These are phyloP conservation scores for Candida boidinii DNA, from an alignment of 805 yeast species.

Conservation along the genomic window DNA sequence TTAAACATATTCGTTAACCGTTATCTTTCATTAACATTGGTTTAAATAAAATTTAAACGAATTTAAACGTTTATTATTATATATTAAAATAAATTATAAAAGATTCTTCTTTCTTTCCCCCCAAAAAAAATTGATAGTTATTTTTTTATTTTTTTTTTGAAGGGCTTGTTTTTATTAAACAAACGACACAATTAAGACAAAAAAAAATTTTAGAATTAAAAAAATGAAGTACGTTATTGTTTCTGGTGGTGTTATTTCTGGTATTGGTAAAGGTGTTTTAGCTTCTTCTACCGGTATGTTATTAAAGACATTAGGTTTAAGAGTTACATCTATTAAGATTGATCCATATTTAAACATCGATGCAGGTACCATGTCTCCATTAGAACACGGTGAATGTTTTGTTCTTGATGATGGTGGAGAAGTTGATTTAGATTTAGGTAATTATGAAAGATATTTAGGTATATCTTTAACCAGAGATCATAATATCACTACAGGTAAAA, in stretches of 20 bases:
- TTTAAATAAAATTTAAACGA: no score
- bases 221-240: constrained; percentile 97
- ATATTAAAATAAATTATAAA: no score
- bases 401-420: constrained; percentile 99
- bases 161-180: background rate
- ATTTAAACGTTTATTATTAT: no score
- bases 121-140: background rate
- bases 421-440: constrained; percentile 95
- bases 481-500: constrained; percentile 97
- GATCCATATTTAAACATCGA: constrained; percentile 99
- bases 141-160: background rate
- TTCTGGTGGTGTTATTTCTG: constrained; percentile 98
- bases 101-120: background rate
- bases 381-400: constrained; percentile 98
- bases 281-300: constrained; percentile 97
- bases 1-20: no score
- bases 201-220: background rate
- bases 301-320: constrained; percentile 85
- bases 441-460: constrained; percentile 93
- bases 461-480: constrained; percentile 90
- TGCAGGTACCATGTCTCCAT: constrained; percentile 99
- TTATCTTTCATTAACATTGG: no score
- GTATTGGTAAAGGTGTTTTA: constrained; percentile 97
- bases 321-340: constrained; percentile 95
- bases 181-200: no score